phyloP scores from a whole-genome alignment of 1,139 yeast species.

The Candida labiduridarum region DNA sequence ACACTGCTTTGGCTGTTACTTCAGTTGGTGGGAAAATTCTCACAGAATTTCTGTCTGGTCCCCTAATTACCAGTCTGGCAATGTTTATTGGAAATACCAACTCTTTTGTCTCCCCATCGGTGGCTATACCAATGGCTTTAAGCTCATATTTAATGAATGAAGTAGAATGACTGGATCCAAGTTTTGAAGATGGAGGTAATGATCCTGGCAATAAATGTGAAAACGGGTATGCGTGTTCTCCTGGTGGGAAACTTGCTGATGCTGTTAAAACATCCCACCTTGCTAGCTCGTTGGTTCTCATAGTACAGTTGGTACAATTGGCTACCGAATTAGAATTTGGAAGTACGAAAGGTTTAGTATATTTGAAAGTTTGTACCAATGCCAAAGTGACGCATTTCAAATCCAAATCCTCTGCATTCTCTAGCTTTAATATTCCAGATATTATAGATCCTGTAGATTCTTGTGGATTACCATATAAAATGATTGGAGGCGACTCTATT shows the following conservation, averaged over 20 bases:
- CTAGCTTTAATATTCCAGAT: slow-evolving; percentile 61
- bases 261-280: slow-evolving; percentile 82
- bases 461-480: slow-evolving; percentile 74
- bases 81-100: slow-evolving; percentile 72
- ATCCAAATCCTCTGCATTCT: slow-evolving; percentile 26
- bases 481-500: slow-evolving; percentile 89
- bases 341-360: slow-evolving; percentile 66
- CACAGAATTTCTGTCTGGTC: slow-evolving; percentile 82
- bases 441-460: slow-evolving; percentile 87
- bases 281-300: slow-evolving; percentile 63
- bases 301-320: slow-evolving; percentile 60
- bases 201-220: slow-evolving; percentile 90
- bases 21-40: slow-evolving; percentile 96
- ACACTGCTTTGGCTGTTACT: slow-evolving; percentile 79
- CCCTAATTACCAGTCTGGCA: slow-evolving; percentile 75
- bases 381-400: slow-evolving; percentile 63
- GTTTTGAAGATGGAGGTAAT: slow-evolving; percentile 76
- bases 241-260: slow-evolving; percentile 56
- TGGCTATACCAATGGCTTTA: slow-evolving; percentile 54
- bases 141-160: slow-evolving; percentile 72
- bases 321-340: slow-evolving; percentile 48
- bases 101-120: slow-evolving; percentile 29
- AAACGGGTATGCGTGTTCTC: slow-evolving; percentile 88
- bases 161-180: slow-evolving; percentile 57
- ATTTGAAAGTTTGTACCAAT: slow-evolving; percentile 68